These are phyloP conservation scores for Trichoderma afroharzianum DNA, from an alignment of 2,329 filamentous ascomycete genomes.

Conservation along the genomic window DNA sequence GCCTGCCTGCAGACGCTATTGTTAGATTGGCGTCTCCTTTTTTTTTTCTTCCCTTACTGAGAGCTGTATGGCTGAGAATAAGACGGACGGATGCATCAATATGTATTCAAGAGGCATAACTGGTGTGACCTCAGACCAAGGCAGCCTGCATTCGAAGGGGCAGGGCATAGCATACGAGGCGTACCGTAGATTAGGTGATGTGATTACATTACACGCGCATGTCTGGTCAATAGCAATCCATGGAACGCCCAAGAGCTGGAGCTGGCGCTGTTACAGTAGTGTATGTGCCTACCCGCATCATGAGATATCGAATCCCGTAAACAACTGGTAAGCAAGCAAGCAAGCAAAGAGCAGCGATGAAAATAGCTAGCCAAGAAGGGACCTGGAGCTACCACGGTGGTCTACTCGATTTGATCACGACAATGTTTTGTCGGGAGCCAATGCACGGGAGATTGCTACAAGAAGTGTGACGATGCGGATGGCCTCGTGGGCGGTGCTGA, in stretches of 20 bases:
- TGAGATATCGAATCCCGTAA: not conserved
- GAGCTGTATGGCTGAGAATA: not conserved
- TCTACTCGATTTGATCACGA: not conserved
- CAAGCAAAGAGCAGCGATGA: not conserved
- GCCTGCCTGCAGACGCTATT: not conserved
- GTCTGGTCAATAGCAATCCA: not conserved
- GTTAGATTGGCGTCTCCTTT: not conserved
- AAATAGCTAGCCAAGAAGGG: not conserved
- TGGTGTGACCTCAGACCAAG: not conserved
- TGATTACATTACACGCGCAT: not conserved
- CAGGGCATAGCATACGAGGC: not conserved
- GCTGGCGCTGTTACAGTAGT: not conserved
- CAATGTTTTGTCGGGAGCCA: not conserved
- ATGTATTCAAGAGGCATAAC: not conserved
- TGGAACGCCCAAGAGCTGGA: not conserved
- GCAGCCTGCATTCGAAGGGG: not conserved
- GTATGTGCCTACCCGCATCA: not conserved
- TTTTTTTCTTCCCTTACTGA: not conserved
- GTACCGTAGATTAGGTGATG: not conserved
- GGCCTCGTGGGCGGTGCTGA: conserved; percentile 4
- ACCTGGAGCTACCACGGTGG: not conserved
- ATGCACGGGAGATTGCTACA: not conserved
- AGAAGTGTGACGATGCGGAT: not conserved
- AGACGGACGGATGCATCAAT: not conserved
- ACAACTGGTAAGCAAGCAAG: not conserved